Evolutionary conservation across 768 basidiomycete species (phyloP).

Genomic region (Tulasnella calospora): DNA sequence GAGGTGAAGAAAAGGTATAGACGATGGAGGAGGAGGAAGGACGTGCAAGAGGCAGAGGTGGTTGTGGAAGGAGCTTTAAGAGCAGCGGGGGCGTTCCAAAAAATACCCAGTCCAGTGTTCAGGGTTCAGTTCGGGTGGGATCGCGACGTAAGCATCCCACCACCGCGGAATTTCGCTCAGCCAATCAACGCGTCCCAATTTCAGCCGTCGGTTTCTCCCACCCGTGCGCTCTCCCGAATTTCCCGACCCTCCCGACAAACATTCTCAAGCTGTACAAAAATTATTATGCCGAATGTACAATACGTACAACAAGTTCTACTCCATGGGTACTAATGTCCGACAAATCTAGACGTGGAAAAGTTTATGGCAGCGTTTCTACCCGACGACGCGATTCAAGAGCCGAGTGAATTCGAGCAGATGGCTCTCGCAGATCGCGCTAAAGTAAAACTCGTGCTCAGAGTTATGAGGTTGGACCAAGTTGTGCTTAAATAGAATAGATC

Average conservation of each 20-base stretch:
- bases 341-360: not conserved
- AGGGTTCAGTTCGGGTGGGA: constrained; percentile 6
- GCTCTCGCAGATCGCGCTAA: constrained; percentile 80
- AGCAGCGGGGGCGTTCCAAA: constrained; percentile 1
- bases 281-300: not conserved
- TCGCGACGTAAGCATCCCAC: not conserved
- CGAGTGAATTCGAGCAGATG: constrained; percentile 36
- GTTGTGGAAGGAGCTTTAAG: not conserved
- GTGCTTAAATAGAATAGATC: constrained; percentile 40
- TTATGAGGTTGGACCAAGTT: constrained; percentile 66
- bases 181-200: not conserved
- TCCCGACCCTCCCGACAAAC: not conserved
- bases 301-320: not conserved
- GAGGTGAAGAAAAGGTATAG: not conserved
- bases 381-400: constrained; percentile 26
- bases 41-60: not conserved
- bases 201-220: not conserved
- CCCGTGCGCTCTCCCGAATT: not conserved
- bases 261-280: constrained; percentile 1
- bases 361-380: not conserved
- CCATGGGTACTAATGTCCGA: not conserved
- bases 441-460: constrained; percentile 78
- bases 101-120: constrained; percentile 1
- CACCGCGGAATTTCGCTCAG: not conserved
- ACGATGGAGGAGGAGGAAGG: not conserved